Conservation (phyloP, 495 filamentous ascomycete species). For the Aspergillus coremiiformis region DNA sequence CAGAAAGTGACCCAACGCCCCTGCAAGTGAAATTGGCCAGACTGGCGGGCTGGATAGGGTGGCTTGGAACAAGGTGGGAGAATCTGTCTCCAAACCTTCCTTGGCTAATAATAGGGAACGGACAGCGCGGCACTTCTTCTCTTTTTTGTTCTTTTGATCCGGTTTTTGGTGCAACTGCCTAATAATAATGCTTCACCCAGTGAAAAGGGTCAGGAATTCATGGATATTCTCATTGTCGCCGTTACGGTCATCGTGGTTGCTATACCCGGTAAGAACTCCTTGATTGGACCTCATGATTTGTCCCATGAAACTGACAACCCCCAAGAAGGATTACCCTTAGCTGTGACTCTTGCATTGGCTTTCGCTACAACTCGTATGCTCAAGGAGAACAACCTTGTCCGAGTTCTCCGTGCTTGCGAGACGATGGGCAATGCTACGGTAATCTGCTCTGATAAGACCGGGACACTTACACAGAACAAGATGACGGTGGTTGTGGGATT, state of each 20-base stretch:
- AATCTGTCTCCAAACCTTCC: neutral
- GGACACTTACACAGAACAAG: slow-evolving; percentile 61
- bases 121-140: slow-evolving; percentile 51
- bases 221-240: slow-evolving; percentile 60
- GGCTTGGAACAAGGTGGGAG: slow-evolving; percentile 35
- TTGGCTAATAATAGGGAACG: slow-evolving; percentile 17
- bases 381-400: slow-evolving; percentile 62
- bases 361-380: slow-evolving; percentile 66
- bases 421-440: slow-evolving; percentile 68
- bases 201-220: slow-evolving; percentile 53
- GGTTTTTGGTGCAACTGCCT: slow-evolving; percentile 50
- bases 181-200: slow-evolving; percentile 40
- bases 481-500: slow-evolving; percentile 63
- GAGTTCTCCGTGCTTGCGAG: slow-evolving; percentile 57
- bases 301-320: slow-evolving; percentile 9
- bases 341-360: slow-evolving; percentile 61
- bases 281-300: neutral
- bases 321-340: slow-evolving; percentile 57
- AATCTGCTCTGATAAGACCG: slow-evolving; percentile 64
- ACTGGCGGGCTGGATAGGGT: slow-evolving; percentile 58
- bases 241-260: slow-evolving; percentile 65
- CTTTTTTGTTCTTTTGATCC: slow-evolving; percentile 54
- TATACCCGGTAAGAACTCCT: slow-evolving; percentile 43
- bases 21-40: slow-evolving; percentile 55
- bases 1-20: slow-evolving; percentile 56